These are phyloP conservation scores for Rubia tinctorum DNA, from an alignment of 305 asterid genomes.

Conservation along the genomic window DNA sequence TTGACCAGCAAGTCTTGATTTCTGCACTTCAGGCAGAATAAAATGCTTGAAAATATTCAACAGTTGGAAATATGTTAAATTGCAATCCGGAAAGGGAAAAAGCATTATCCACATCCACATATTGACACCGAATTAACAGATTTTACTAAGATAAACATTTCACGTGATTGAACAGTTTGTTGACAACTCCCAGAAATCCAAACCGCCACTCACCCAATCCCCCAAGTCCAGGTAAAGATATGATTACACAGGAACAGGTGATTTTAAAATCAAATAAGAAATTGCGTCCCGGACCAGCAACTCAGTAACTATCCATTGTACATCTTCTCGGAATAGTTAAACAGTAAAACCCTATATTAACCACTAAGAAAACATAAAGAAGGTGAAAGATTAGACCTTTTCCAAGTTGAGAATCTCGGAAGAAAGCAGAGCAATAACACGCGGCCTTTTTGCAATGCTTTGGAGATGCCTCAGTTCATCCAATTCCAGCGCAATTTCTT, in stretches of 20 bases:
- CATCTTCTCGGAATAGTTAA: not conserved
- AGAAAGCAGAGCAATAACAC: slow-evolving; percentile 62
- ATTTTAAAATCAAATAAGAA: not conserved
- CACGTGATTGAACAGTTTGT: not conserved
- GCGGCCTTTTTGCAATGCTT: slow-evolving; percentile 76
- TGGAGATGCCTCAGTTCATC: slow-evolving; percentile 78
- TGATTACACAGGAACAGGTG: not conserved
- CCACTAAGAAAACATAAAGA: not conserved
- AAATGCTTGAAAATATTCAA: not conserved
- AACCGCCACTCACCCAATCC: not conserved
- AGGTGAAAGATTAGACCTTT: slow-evolving; percentile 36
- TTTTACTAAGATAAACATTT: not conserved
- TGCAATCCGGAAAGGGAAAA: not conserved
- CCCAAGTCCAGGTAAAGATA: not conserved
- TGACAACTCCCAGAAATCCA: too few relatives aligned
- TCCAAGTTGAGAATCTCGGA: slow-evolving; percentile 62
- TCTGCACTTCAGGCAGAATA: not conserved
- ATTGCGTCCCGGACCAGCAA: too few relatives aligned
- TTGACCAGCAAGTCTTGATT: not conserved
- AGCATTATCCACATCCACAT: not conserved
- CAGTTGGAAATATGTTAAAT: not conserved
- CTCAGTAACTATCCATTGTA: not conserved
- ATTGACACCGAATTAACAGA: not conserved
- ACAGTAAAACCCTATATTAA: not conserved
- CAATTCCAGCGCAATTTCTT: slow-evolving; percentile 61